Evolutionary conservation across 1,139 yeast species (phyloP).

Genomic region (Yamadazyma siamensis): DNA sequence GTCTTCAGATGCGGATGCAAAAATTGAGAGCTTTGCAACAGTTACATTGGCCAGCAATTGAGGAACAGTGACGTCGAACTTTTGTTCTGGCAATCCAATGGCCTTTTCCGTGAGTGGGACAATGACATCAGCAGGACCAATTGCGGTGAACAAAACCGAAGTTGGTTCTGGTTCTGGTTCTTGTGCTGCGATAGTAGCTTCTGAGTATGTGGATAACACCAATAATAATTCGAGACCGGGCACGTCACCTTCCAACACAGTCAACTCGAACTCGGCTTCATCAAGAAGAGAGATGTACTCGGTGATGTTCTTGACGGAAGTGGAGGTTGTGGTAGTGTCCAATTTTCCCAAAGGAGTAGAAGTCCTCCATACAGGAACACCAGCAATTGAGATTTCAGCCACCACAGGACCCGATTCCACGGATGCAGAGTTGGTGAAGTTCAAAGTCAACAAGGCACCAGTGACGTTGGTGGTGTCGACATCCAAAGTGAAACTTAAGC

Average conservation of each 20-base stretch:
- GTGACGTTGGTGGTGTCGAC: conserved; percentile 17
- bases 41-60: conserved; percentile 18
- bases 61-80: conserved; percentile 13
- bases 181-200: conserved; percentile 6
- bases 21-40: conserved; percentile 21
- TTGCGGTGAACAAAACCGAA: conserved; percentile 10
- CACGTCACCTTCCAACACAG: conserved; percentile 17
- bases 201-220: conserved; percentile 17
- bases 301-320: conserved; percentile 20
- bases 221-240: conserved; percentile 14
- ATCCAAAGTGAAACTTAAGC: conserved; percentile 12
- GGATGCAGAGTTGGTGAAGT: conserved; percentile 17
- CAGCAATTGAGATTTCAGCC: conserved; percentile 19
- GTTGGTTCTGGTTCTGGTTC: conserved; percentile 4
- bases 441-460: conserved; percentile 20
- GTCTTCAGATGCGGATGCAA: conserved; percentile 23
- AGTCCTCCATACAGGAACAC: conserved; percentile 23
- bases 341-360: conserved; percentile 18
- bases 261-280: conserved; percentile 12
- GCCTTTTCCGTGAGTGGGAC: conserved; percentile 12
- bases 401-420: conserved; percentile 13
- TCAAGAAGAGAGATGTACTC: conserved; percentile 15
- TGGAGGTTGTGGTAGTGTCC: conserved; percentile 15
- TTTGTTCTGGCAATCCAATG: conserved; percentile 12
- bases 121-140: conserved; percentile 15